phyloP scores from a whole-genome alignment of 2,329 filamentous ascomycete genomes.

The Berkeleyomyces rouxiae region DNA sequence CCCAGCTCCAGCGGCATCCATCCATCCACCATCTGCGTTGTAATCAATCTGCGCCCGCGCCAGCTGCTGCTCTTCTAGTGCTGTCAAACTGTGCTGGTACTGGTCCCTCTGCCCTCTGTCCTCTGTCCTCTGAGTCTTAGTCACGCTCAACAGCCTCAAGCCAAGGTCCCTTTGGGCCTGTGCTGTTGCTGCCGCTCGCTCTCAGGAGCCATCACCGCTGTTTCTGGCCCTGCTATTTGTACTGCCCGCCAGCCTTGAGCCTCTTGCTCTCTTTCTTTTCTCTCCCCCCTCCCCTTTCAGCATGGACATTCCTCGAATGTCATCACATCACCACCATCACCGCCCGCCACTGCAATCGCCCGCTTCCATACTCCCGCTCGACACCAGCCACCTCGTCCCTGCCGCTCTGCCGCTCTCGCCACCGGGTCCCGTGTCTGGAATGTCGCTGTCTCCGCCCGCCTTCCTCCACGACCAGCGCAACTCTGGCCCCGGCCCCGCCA shows the following conservation, averaged over 20 bases:
- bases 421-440: not conserved
- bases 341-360: conserved; percentile 16
- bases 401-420: not conserved
- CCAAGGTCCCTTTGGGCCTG: not conserved
- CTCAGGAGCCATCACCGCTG: not conserved
- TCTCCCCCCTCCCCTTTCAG: not conserved
- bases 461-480: not conserved
- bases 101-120: conserved; percentile 6
- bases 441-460: not conserved
- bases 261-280: conserved; percentile 6
- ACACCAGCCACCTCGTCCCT: not conserved
- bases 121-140: not conserved
- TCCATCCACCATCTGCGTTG: too few relatives aligned
- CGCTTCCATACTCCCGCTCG: not conserved
- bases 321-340: conserved; percentile 15
- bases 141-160: not conserved
- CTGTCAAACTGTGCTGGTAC: conserved; percentile 7
- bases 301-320: conserved; percentile 14
- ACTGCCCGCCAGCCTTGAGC: not conserved
- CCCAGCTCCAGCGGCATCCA: too few relatives aligned
- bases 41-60: too few relatives aligned
- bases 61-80: too few relatives aligned
- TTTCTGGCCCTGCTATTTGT: conserved; percentile 10
- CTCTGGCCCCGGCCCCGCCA: not conserved
- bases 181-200: not conserved